Evolutionary conservation across 1,139 yeast species (phyloP).

Genomic region (Magnusiomyces ingens): DNA sequence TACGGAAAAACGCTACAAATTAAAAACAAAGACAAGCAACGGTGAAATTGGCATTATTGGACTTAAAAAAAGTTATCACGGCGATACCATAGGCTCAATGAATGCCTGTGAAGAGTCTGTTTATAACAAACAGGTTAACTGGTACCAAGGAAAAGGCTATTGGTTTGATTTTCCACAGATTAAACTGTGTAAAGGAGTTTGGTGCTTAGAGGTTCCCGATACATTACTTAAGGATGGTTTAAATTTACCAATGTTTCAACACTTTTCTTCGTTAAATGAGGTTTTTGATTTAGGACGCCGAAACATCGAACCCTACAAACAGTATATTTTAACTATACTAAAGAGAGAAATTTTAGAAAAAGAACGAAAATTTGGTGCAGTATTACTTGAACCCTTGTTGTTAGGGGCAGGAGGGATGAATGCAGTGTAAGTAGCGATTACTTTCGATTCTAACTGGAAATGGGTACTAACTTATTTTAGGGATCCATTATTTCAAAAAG

Average conservation of each 20-base stretch:
- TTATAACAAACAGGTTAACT: constrained; percentile 25
- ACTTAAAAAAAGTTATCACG: constrained; percentile 27
- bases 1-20: constrained; percentile 20
- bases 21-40: constrained; percentile 14
- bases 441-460: neutral
- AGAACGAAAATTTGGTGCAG: constrained; percentile 24
- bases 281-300: constrained; percentile 20
- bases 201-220: constrained; percentile 23
- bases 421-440: constrained; percentile 20
- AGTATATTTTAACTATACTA: constrained; percentile 15
- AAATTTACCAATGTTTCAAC: neutral
- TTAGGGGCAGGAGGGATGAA: constrained; percentile 31
- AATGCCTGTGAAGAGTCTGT: constrained; percentile 29
- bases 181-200: constrained; percentile 20
- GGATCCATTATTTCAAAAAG: constrained; percentile 27
- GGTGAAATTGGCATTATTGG: constrained; percentile 23
- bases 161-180: constrained; percentile 28
- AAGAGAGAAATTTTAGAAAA: constrained; percentile 17
- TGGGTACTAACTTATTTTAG: constrained; percentile 10
- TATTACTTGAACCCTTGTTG: constrained; percentile 26
- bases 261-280: constrained; percentile 17
- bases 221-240: constrained; percentile 8
- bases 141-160: constrained; percentile 26
- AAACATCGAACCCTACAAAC: constrained; percentile 15
- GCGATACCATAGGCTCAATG: constrained; percentile 30